phyloP scores from a whole-genome alignment of 257 asterid species.

The Solanum bulbocastanum region DNA sequence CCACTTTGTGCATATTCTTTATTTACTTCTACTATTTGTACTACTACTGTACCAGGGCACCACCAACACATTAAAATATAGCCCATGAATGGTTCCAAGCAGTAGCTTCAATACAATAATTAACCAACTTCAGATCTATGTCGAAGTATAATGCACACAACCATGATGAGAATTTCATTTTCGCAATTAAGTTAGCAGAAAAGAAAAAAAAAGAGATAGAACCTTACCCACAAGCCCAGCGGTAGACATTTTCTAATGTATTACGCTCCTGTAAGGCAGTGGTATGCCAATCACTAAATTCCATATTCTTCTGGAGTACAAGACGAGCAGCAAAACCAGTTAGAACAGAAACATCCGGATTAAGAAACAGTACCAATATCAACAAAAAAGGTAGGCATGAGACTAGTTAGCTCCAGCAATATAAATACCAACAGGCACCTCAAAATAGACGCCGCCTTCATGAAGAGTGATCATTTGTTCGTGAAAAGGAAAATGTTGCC shows the following conservation, averaged over 20 bases:
- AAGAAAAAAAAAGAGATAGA: neutral
- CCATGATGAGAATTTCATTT: neutral
- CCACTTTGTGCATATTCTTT: neutral
- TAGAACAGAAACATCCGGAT: neutral
- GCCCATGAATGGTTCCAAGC: neutral
- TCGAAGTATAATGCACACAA: neutral
- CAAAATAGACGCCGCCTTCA: neutral
- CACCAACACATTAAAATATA: neutral
- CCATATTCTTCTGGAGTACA: conserved; percentile 52
- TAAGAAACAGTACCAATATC: neutral
- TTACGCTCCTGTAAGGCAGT: conserved; percentile 74
- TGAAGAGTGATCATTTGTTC: neutral
- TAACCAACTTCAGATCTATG: neutral
- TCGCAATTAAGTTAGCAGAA: neutral
- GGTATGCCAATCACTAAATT: conserved; percentile 72
- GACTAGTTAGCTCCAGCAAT: neutral
- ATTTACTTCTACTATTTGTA: neutral
- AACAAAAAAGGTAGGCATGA: neutral
- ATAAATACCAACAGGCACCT: neutral
- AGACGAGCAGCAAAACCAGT: neutral
- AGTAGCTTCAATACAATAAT: neutral
- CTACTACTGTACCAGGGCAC: neutral
- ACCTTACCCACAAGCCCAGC: conserved; percentile 96
- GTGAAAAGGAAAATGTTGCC: neutral
- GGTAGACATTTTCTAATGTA: conserved; percentile 56